Evolutionary conservation across 1,139 yeast genomes (phyloP).

Genomic region (Zygosaccharomyces sapae): DNA sequence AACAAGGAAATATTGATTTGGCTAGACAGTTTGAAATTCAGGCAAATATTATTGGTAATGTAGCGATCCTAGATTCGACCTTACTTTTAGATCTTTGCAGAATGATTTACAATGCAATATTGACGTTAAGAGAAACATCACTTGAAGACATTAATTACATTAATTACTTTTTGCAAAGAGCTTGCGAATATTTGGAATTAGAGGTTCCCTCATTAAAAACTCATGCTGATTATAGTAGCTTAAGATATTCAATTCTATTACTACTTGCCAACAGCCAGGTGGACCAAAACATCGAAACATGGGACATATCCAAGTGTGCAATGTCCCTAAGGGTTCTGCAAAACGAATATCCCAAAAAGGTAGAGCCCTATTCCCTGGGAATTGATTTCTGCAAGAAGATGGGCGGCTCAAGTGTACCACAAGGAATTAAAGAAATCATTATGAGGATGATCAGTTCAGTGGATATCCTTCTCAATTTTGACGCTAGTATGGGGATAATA

Average conservation of each 20-base stretch:
- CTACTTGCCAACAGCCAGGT: slow-evolving; percentile 18
- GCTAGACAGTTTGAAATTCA: slow-evolving; percentile 22
- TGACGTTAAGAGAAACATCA: slow-evolving; percentile 11
- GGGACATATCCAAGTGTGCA: slow-evolving; percentile 11
- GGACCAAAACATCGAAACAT: slow-evolving; percentile 6
- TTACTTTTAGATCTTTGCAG: slow-evolving; percentile 25
- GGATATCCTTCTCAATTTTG: slow-evolving; percentile 18
- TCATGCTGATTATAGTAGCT: slow-evolving; percentile 19
- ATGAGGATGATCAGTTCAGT: slow-evolving; percentile 27
- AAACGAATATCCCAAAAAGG: slow-evolving; percentile 24
- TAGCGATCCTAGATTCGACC: slow-evolving; percentile 12
- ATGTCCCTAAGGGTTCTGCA: slow-evolving; percentile 16
- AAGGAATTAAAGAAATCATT: slow-evolving; percentile 18
- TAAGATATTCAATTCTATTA: slow-evolving; percentile 17
- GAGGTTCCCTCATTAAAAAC: slow-evolving; percentile 15
- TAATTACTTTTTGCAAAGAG: slow-evolving; percentile 12
- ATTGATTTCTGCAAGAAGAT: slow-evolving; percentile 15
- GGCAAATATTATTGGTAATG: slow-evolving; percentile 14
- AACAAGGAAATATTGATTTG: slow-evolving; percentile 22
- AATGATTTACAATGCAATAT: slow-evolving; percentile 22
- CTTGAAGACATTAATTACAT: neutral
- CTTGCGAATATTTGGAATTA: slow-evolving; percentile 12
- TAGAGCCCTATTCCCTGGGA: slow-evolving; percentile 22
- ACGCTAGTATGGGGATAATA: slow-evolving; percentile 19
- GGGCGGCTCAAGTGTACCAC: slow-evolving; percentile 6